These are phyloP conservation scores for Coniochaeta pulveracea DNA, from an alignment of 2,329 filamentous ascomycete species.

Conservation along the genomic window DNA sequence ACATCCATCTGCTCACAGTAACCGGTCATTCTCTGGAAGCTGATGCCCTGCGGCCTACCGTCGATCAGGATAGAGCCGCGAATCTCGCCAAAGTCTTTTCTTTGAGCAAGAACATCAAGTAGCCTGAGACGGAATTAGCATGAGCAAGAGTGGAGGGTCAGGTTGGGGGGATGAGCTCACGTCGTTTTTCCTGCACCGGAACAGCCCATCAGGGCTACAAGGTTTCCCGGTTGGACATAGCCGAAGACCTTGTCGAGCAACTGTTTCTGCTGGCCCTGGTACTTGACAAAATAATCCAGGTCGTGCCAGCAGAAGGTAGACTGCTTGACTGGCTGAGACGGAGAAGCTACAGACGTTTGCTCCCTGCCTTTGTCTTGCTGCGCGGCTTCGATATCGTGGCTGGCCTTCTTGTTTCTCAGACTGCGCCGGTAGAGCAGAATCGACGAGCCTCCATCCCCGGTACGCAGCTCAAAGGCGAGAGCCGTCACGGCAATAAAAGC, in stretches of 20 bases:
- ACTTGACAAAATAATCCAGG: constrained; percentile 60
- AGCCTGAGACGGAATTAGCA: too few species aligned
- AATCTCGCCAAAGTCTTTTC: constrained; percentile 69
- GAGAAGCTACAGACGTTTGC: constrained; percentile 24
- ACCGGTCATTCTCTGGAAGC: constrained; percentile 69
- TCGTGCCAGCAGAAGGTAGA: constrained; percentile 62
- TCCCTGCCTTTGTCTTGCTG: not conserved
- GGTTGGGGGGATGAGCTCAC: too few species aligned
- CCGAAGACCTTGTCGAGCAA: constrained; percentile 53
- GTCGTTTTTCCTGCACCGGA: constrained; percentile 33
- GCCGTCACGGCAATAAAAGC: constrained; percentile 65
- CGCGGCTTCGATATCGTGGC: not conserved
- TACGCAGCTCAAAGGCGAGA: constrained; percentile 49
- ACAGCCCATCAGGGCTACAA: constrained; percentile 74
- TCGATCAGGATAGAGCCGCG: constrained; percentile 67
- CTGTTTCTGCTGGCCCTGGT: constrained; percentile 16
- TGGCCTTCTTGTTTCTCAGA: not conserved
- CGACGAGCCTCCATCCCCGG: constrained; percentile 41
- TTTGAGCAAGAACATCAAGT: constrained; percentile 69
- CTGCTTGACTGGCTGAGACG: too few species aligned
- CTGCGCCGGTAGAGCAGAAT: constrained; percentile 28
- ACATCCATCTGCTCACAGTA: constrained; percentile 78
- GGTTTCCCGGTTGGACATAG: constrained; percentile 67
- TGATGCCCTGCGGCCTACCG: constrained; percentile 56
- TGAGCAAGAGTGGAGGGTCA: too few species aligned